These are phyloP conservation scores for Suillus decipiens DNA, from an alignment of 768 basidiomycete species.

Conservation along the genomic window DNA sequence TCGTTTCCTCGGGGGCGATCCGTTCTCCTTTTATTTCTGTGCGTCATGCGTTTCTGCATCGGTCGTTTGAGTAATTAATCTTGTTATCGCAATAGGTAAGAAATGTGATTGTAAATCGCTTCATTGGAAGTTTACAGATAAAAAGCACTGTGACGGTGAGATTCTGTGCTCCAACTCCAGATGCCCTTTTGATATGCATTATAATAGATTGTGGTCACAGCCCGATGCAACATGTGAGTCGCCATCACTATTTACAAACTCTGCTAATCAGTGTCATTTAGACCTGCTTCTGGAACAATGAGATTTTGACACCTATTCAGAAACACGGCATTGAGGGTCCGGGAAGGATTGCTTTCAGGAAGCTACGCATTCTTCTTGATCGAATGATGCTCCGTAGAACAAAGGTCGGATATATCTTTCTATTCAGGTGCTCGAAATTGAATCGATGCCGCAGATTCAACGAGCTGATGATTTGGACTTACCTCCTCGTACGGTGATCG, in stretches of 20 bases:
- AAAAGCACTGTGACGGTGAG: conserved; percentile 79
- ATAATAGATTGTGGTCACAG: conserved; percentile 75
- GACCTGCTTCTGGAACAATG: conserved; percentile 97
- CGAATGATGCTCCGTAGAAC: conserved; percentile 95
- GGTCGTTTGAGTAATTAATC: conserved; percentile 2
- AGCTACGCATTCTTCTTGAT: conserved; percentile 85
- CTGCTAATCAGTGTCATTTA: conserved; percentile 25
- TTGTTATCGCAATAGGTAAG: conserved; percentile 58
- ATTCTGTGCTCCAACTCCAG: background rate
- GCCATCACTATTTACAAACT: conserved; percentile 2
- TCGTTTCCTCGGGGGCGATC: conserved; percentile 90
- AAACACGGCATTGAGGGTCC: conserved; percentile 82
- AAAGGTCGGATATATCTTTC: conserved; percentile 48
- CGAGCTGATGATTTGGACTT: conserved; percentile 94
- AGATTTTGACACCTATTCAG: conserved; percentile 96
- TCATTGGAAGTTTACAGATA: conserved; percentile 92
- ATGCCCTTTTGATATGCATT: background rate
- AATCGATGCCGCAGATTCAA: conserved; percentile 60
- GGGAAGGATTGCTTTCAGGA: conserved; percentile 86
- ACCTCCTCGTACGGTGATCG: conserved; percentile 87
- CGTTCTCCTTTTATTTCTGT: conserved; percentile 93
- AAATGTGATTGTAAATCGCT: conserved; percentile 91
- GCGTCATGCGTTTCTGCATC: conserved; percentile 26
- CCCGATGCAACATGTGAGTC: conserved; percentile 76
- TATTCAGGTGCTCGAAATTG: background rate